Conservation (phyloP, 1,284 basidiomycete species). For the Puccinia polysora region DNA sequence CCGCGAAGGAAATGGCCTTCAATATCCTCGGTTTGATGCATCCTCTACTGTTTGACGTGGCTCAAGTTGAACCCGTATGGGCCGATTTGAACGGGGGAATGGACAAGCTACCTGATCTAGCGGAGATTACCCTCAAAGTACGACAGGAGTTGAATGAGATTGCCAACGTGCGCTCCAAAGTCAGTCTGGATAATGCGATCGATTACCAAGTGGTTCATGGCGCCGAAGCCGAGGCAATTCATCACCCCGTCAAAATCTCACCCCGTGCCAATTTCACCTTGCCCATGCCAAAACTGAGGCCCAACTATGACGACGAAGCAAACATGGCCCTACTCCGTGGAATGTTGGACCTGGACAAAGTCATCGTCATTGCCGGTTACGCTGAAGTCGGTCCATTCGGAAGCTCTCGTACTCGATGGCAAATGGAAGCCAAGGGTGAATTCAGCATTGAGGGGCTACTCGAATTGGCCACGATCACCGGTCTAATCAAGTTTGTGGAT, state of each 20-base stretch:
- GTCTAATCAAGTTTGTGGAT: constrained; percentile 95
- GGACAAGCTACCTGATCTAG: constrained; percentile 91
- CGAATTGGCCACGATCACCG: constrained; percentile 99
- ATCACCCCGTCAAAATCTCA: constrained; percentile 86
- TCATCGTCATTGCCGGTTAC: constrained; percentile 90
- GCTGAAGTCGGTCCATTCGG: constrained; percentile 99
- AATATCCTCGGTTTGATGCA: constrained; percentile 97
- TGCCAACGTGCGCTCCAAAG: constrained; percentile 83
- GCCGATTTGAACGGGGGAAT: constrained; percentile 95
- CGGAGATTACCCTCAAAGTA: constrained; percentile 82
- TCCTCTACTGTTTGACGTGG: constrained; percentile 97
- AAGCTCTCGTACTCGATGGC: constrained; percentile 96
- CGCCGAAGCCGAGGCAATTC: constrained; percentile 81
- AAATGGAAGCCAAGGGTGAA: constrained; percentile 91
- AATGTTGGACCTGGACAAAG: constrained; percentile 88
- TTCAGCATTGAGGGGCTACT: constrained; percentile 96
- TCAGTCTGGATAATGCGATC: constrained; percentile 85
- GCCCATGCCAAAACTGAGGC: constrained; percentile 72
- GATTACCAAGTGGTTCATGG: constrained; percentile 92
- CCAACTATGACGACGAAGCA: constrained; percentile 37
- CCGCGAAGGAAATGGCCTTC: constrained; percentile 99
- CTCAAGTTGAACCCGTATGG: constrained; percentile 99
- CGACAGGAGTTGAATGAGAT: constrained; percentile 70
- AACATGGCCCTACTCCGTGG: constrained; percentile 60
- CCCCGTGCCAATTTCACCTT: constrained; percentile 96